Evolutionary conservation across 2,329 filamentous ascomycete species (phyloP), one percentile per base, ranked within the genome.

Genomic region (Raffaelea arxii): DNA sequence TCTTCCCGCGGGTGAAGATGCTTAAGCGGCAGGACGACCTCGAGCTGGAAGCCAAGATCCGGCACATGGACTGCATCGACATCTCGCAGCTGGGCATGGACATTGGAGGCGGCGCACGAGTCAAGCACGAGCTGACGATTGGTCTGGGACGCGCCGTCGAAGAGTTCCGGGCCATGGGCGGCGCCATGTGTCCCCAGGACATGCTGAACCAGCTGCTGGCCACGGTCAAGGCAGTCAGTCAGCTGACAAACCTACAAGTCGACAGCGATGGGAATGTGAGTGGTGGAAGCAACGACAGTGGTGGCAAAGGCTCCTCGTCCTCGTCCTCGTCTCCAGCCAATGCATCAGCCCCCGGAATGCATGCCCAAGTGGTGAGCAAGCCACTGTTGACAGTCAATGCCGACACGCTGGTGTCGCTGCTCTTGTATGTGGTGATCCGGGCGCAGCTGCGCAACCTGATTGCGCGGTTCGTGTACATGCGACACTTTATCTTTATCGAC

Each of bases 401-500:
- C 4, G 92, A 98, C 64, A 88, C 91, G 0, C 70, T 98, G 24
- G 92, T 98, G 2, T 96, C 92, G 0, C 68, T 98, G 49, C 73
- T 98, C 14, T 72, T 98, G 19, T 82, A 94, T 51, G 89, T 98
- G 16, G 86, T 98, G 11, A 97, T 98, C 50, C 78, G 91, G 52
- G 87, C 91, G 11, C 86, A 92, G 50, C 81, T 94, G 23, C 81
- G 86, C 49, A 84, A 96, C 63, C 71, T 98, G 9, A 87, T 95
- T 56, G 89, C 92, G 3, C 78, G 91, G 19, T 69, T 98, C 41
- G 74, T 85, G n/a, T 98, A 97, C 61, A 95, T 97, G 74, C 85
- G 91, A 38, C 88, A 94, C 58, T 98, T 96, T 59, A 92, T 96
- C 54, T 98, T 95, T 64, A 90, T 95, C 43, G 92, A 97, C 56